phyloP scores from a whole-genome alignment of 2,329 filamentous ascomycete genomes.

The Colletotrichum zoysiae region DNA sequence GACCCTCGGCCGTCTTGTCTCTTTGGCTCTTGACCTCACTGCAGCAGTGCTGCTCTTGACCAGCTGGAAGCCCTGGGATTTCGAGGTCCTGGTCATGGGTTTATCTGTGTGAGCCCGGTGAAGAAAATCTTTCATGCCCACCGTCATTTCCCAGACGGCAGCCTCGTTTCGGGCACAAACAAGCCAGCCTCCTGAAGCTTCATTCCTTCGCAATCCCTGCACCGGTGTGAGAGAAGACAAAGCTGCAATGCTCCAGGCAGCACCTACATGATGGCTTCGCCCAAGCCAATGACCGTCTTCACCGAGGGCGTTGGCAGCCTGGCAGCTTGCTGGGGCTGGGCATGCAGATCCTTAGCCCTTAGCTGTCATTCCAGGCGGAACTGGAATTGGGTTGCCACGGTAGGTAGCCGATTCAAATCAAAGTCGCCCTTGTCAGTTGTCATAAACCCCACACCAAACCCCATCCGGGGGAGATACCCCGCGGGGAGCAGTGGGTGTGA shows the following conservation, averaged over 20 bases:
- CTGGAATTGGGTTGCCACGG: neutral
- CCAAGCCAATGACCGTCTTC: conserved; percentile 19
- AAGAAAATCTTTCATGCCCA: neutral
- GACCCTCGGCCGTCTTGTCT: neutral
- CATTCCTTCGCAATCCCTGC: neutral
- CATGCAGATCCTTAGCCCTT: conserved; percentile 18
- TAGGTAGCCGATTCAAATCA: neutral
- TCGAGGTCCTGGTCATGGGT: neutral
- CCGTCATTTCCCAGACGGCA: neutral
- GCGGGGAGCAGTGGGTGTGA: neutral
- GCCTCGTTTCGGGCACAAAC: conserved; percentile 25
- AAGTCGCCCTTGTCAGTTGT: conserved; percentile 11
- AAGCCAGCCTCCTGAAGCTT: neutral
- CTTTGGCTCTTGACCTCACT: neutral
- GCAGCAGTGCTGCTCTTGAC: neutral
- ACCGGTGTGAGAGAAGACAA: neutral
- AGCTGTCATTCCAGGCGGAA: conserved; percentile 9
- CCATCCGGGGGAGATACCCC: conserved; percentile 4
- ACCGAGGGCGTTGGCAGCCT: neutral
- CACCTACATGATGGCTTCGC: conserved; percentile 17
- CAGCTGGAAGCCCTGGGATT: neutral
- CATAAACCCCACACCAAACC: conserved; percentile 12
- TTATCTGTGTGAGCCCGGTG: neutral
- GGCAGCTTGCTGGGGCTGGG: conserved; percentile 4
- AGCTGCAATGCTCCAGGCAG: conserved; percentile 21